phyloP scores from a whole-genome alignment of 352 stramenopile species.

The Discostella stelligera region DNA sequence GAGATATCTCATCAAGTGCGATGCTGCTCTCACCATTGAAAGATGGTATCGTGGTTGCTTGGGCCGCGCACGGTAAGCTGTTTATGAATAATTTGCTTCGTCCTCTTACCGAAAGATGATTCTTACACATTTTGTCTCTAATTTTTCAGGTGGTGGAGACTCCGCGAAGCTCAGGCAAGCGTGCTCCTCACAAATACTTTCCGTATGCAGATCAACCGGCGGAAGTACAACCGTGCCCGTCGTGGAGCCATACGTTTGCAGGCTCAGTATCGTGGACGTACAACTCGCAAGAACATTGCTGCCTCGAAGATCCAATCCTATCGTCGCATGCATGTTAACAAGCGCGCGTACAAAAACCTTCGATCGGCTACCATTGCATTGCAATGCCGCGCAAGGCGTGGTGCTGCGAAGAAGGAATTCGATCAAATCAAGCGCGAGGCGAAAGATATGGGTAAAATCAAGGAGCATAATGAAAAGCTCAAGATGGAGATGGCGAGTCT shows the following conservation, averaged over 20 bases:
- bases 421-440: conserved; percentile 73
- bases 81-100: conserved; percentile 1
- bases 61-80: conserved; percentile 65
- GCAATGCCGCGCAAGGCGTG: conserved; percentile 68
- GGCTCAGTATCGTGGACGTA: conserved; percentile 63
- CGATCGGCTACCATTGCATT: conserved; percentile 77
- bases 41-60: conserved; percentile 80
- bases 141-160: conserved; percentile 61
- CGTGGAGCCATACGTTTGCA: conserved; percentile 70
- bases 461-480: conserved; percentile 80
- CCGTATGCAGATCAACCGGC: conserved; percentile 72
- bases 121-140: conserved; percentile 24
- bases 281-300: conserved; percentile 55
- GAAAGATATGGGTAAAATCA: conserved; percentile 83
- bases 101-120: conserved; percentile 6
- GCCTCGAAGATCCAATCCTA: conserved; percentile 68
- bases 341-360: conserved; percentile 59
- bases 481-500: conserved; percentile 84
- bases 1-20: conserved; percentile 63
- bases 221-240: conserved; percentile 57
- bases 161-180: conserved; percentile 66
- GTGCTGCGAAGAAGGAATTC: conserved; percentile 61
- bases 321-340: conserved; percentile 51
- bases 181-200: conserved; percentile 79
- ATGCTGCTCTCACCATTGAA: conserved; percentile 71